Evolutionary conservation across 2,329 filamentous ascomycete species (phyloP).

Genomic region (Lasiodiplodia gonubiensis): DNA sequence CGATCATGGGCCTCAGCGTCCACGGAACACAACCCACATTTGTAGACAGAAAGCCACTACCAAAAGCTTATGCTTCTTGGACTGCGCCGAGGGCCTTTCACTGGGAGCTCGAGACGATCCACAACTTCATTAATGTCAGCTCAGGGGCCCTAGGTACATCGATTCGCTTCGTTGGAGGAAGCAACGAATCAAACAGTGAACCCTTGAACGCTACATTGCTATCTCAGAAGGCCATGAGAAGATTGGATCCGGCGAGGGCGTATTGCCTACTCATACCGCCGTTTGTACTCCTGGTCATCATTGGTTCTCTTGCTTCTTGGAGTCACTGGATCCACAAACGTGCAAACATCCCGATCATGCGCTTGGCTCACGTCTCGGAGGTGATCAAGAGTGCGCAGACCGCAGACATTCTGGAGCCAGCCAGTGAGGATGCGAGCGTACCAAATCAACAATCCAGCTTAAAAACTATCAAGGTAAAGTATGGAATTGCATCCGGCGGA

Average conservation of each 20-base stretch:
- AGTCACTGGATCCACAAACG: constrained; percentile 6
- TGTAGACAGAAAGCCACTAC: not conserved
- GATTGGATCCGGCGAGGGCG: not conserved
- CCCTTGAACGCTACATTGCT: not conserved
- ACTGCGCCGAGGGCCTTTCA: not conserved
- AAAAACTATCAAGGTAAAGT: not conserved
- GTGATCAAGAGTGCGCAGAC: constrained; percentile 20
- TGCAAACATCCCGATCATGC: constrained; percentile 10
- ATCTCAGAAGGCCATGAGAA: not conserved
- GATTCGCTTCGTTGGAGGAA: not conserved
- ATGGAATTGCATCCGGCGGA: not conserved
- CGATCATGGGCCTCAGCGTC: constrained; percentile 25
- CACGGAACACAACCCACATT: constrained; percentile 25
- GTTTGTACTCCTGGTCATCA: not conserved
- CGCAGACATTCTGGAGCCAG: not conserved
- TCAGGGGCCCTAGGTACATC: constrained; percentile 10
- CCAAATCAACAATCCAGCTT: not conserved
- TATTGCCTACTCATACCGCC: constrained; percentile 13
- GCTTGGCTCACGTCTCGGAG: constrained; percentile 10
- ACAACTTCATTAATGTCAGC: constrained; percentile 16
- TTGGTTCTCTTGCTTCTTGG: not conserved
- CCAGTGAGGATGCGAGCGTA: not conserved
- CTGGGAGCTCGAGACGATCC: not conserved
- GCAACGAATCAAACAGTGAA: not conserved
- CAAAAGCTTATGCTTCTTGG: not conserved